Evolutionary conservation across 495 filamentous ascomycete species (phyloP).

Genomic region (Aspergillus incahuasiensis): DNA sequence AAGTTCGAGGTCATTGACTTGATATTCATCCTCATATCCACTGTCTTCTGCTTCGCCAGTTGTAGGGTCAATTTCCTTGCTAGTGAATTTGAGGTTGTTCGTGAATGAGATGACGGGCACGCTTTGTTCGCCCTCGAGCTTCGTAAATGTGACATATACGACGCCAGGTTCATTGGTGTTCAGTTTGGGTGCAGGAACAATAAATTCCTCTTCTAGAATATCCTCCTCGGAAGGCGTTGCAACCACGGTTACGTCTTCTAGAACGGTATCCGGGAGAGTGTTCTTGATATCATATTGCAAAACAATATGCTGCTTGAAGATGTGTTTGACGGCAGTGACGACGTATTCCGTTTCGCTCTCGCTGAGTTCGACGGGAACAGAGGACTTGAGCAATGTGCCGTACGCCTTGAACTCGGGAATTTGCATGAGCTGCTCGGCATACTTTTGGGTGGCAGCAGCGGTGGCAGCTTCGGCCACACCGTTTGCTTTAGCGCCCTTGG

Average conservation of each 20-base stretch:
- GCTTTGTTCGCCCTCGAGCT: constrained; percentile 60
- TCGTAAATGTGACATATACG: constrained; percentile 92
- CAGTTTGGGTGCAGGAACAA: constrained; percentile 80
- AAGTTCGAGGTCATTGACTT: constrained; percentile 91
- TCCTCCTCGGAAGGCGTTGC: constrained; percentile 83
- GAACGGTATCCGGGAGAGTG: constrained; percentile 81
- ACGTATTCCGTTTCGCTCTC: constrained; percentile 98
- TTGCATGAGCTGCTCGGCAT: constrained; percentile 76
- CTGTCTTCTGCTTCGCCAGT: constrained; percentile 86
- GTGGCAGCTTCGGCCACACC: constrained; percentile 72
- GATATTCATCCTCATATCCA: constrained; percentile 96
- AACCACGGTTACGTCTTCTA: constrained; percentile 86
- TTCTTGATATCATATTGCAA: constrained; percentile 98
- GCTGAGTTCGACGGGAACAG: constrained; percentile 78
- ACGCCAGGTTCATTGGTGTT: constrained; percentile 79
- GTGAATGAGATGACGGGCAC: constrained; percentile 78
- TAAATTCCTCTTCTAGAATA: constrained; percentile 78
- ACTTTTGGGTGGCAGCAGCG: constrained; percentile 76
- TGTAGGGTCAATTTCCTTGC: constrained; percentile 95
- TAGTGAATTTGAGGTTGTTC: constrained; percentile 93
- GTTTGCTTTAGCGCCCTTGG: constrained; percentile 59
- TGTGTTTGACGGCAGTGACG: constrained; percentile 87
- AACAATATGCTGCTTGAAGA: constrained; percentile 95
- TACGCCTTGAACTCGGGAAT: constrained; percentile 89
- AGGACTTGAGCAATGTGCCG: constrained; percentile 86